Conservation (phyloP, 257 asterid species). For the Nicotiana undulata region DNA sequence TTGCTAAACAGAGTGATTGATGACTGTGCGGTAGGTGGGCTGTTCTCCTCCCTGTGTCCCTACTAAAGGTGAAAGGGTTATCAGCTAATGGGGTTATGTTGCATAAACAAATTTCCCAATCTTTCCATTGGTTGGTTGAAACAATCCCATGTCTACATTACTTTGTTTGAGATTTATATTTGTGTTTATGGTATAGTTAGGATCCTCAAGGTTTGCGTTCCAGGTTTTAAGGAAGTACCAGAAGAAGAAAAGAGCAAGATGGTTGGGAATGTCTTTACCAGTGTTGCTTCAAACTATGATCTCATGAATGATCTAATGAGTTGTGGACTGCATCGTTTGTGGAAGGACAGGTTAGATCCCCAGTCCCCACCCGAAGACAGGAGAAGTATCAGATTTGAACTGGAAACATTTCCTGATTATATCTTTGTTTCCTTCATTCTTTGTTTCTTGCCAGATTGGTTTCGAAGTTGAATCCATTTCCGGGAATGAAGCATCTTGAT, state of each 20-base stretch:
- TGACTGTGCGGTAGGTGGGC: neutral
- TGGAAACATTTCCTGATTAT: neutral
- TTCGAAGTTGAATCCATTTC: conserved; percentile 80
- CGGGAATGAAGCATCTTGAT: conserved; percentile 97
- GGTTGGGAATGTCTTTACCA: conserved; percentile 85
- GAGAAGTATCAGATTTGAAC: neutral
- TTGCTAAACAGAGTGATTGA: neutral
- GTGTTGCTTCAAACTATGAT: conserved; percentile 82
- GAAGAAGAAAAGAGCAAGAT: conserved; percentile 81
- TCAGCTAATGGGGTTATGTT: neutral
- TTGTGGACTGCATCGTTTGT: conserved; percentile 81
- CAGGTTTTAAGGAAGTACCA: conserved; percentile 75
- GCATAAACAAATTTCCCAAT: neutral
- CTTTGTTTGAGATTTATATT: neutral
- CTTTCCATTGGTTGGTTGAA: neutral
- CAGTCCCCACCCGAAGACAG: neutral
- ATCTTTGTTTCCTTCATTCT: neutral
- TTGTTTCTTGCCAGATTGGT: conserved; percentile 46
- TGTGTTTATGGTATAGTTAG: neutral
- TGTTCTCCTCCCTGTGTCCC: neutral
- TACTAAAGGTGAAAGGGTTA: neutral
- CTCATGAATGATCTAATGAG: conserved; percentile 95
- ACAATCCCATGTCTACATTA: neutral
- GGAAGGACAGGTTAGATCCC: conserved; percentile 76
- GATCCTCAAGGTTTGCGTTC: neutral